A percentile compares a stretch with the other conserved stretches of the same genome.
These are phyloP conservation scores for Suillus ampliporus DNA, from an alignment of 768 basidiomycete species.

Conservation along the genomic window DNA sequence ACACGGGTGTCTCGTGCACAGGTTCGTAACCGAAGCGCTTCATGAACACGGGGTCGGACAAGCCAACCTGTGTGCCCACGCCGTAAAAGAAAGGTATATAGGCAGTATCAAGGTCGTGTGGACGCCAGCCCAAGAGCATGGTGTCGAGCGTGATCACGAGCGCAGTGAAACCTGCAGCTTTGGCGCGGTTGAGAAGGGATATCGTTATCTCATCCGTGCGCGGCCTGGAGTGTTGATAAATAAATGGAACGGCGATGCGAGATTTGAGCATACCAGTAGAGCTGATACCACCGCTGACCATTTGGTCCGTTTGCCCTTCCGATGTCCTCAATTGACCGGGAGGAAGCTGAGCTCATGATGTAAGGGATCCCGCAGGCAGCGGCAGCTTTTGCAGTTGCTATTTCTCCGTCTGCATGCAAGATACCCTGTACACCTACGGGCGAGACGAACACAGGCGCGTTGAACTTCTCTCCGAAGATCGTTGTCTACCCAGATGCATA, in stretches of 20 bases:
- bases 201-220: conserved; percentile 60
- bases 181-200: conserved; percentile 70
- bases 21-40: conserved; percentile 50
- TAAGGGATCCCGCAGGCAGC: conserved; percentile 65
- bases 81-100: conserved; percentile 75
- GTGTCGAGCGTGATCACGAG: conserved; percentile 85
- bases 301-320: conserved; percentile 67
- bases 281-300: conserved; percentile 78
- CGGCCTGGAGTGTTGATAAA: conserved; percentile 53
- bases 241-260: background rate
- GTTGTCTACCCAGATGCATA: conserved; percentile 53
- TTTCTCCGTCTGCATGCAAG: conserved; percentile 72
- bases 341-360: conserved; percentile 78
- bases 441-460: conserved; percentile 67
- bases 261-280: conserved; percentile 66
- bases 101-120: conserved; percentile 67
- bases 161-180: conserved; percentile 66
- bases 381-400: conserved; percentile 72
- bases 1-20: conserved; percentile 46
- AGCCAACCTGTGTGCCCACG: conserved; percentile 67
- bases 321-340: conserved; percentile 78
- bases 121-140: conserved; percentile 75
- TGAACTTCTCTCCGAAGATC: conserved; percentile 69
- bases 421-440: conserved; percentile 84
- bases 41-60: conserved; percentile 84